These are phyloP conservation scores for Alternaria conjuncta DNA, from an alignment of 2,329 filamentous ascomycete genomes.

Conservation along the genomic window DNA sequence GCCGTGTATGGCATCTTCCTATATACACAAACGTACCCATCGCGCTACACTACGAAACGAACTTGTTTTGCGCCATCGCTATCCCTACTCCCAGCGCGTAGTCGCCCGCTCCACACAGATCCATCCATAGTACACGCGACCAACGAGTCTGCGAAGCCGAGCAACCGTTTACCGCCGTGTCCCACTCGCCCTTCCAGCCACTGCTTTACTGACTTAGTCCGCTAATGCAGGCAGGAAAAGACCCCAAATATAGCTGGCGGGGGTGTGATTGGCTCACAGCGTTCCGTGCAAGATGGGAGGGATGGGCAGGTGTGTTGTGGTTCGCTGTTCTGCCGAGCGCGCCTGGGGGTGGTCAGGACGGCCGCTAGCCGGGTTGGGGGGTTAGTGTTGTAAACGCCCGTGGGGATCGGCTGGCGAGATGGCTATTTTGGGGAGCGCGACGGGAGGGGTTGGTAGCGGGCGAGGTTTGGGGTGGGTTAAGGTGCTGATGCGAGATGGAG, in stretches of 20 bases:
- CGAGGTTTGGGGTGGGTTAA: not conserved
- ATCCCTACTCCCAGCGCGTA: conserved; percentile 10
- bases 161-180: conserved; percentile 16
- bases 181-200: conserved; percentile 9
- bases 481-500: not conserved
- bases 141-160: not conserved
- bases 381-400: conserved; percentile 8
- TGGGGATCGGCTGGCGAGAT: not conserved
- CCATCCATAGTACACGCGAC: not conserved
- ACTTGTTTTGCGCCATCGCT: not conserved
- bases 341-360: conserved; percentile 2
- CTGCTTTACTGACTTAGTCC: not conserved
- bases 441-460: not conserved
- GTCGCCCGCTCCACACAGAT: not conserved
- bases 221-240: conserved; percentile 7
- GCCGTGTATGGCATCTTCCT: conserved; percentile 2
- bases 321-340: conserved; percentile 23
- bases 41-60: not conserved
- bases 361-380: not conserved
- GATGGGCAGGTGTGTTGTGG: not conserved
- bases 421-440: conserved; percentile 1
- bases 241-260: conserved; percentile 27
- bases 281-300: not conserved
- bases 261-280: conserved; percentile 15
- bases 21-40: conserved; percentile 3